Evolutionary conservation across 2,329 filamentous ascomycete genomes (phyloP), one percentile per base, ranked within the genome.

Genomic region (Hypoxylon sp.): DNA sequence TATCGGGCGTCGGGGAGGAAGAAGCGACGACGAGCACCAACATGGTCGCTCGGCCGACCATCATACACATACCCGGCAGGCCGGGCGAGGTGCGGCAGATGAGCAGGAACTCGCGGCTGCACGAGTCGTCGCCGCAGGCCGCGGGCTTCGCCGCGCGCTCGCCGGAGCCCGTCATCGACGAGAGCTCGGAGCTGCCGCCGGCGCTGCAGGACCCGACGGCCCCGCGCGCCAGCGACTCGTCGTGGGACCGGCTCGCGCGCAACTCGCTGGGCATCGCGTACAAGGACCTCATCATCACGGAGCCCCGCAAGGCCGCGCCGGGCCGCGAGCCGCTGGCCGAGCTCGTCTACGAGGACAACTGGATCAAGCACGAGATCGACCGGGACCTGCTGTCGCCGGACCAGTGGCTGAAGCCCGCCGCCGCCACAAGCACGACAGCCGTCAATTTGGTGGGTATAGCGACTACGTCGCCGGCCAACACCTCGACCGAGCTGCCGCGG

Each of bases 51-150:
- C 68, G 56, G 31, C 71, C 71, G 17, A 72, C 70, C 3, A 67
- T 73, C 41, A 67, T 73, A 50, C 70, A 72, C 49, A 72, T 73
- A 58, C 67, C 70, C 4, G 70, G 69, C 40, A 63, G 67, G 29
- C 67, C 65, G 21, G 68, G 67, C n/a, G 70, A 73, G 46, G 58
- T 23, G 23, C 68, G 69, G 17, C 68, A 66, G 35, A 43, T 70
- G 43, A 72, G 69, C 40, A 62, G 70, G 38, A 63, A 21, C 38
- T 41, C 38, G 3, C 38, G 69, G 23, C 55, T 63, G n/a, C 49
- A 61, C 26, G 68, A 60, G 9, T 63, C 68, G 3, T 63, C 67
- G 20, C 61, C 68, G 11, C 62, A 65, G 8, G 67, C 69, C 24
- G 62, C 64, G 20, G 58, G 64, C 6, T 46, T 69, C 2, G 45